These are phyloP conservation scores for Aspergillus sp. DNA, from an alignment of 2,329 filamentous ascomycete genomes.

Conservation along the genomic window DNA sequence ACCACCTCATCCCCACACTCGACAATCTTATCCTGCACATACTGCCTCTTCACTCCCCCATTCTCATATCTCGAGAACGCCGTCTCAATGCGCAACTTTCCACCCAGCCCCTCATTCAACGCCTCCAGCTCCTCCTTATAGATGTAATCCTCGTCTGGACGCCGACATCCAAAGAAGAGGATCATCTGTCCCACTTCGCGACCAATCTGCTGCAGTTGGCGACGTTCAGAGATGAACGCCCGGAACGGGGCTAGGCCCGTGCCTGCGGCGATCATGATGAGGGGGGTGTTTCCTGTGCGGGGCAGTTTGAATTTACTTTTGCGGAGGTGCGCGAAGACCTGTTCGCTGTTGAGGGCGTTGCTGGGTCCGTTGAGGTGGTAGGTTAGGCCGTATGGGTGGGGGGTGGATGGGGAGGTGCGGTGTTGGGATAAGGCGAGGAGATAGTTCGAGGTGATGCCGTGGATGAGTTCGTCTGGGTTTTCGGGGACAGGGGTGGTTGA, in stretches of 20 bases:
- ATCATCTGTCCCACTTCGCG: conserved; percentile 40
- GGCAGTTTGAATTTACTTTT: conserved; percentile 97
- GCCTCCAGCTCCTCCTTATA: conserved; percentile 36
- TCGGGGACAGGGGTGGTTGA: conserved; percentile 73
- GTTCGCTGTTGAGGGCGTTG: conserved; percentile 87
- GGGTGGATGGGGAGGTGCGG: conserved; percentile 64
- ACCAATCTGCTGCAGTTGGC: conserved; percentile 37
- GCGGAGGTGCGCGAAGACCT: conserved; percentile 86
- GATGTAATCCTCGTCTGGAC: conserved; percentile 39
- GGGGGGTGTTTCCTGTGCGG: conserved; percentile 39
- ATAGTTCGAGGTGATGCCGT: conserved; percentile 92
- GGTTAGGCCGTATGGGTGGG: conserved; percentile 73
- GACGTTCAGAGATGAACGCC: conserved; percentile 47
- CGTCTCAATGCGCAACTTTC: conserved; percentile 23
- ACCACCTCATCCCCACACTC: conserved; percentile 33
- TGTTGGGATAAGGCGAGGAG: conserved; percentile 62
- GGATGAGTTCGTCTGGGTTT: conserved; percentile 69
- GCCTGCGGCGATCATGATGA: conserved; percentile 57
- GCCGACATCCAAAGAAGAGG: conserved; percentile 48
- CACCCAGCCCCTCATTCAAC: conserved; percentile 21
- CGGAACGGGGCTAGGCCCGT: conserved; percentile 54
- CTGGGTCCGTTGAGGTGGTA: conserved; percentile 82
- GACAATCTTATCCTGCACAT: conserved; percentile 44
- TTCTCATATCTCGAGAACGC: conserved; percentile 30
- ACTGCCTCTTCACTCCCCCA: conserved; percentile 23